phyloP scores from a whole-genome alignment of 768 basidiomycete genomes.

The Rhizopogon vinicolor region DNA sequence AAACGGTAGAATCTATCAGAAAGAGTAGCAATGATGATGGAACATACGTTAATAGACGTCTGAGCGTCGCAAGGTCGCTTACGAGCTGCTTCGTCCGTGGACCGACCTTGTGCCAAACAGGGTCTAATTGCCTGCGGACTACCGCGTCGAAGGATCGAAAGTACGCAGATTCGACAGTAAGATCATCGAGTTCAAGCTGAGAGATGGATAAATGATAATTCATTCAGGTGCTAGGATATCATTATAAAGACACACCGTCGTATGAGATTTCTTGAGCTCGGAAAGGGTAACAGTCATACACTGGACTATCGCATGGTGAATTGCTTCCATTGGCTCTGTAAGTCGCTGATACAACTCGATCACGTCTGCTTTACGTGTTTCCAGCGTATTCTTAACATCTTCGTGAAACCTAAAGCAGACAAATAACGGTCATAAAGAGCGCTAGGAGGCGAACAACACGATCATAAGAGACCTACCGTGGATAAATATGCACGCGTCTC shows the following conservation, averaged over 20 bases:
- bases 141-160: constrained; percentile 89
- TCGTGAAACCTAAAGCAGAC: constrained; percentile 74
- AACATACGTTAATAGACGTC: constrained; percentile 75
- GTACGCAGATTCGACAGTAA: constrained; percentile 90
- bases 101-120: constrained; percentile 96
- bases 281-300: constrained; percentile 90
- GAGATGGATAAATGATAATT: not conserved
- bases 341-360: constrained; percentile 86
- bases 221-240: not conserved
- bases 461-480: constrained; percentile 49
- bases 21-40: not conserved
- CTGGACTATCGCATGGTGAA: constrained; percentile 87
- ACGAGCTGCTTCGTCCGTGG: constrained; percentile 90
- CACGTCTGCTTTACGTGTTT: constrained; percentile 83
- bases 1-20: not conserved
- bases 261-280: constrained; percentile 86
- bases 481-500: constrained; percentile 86
- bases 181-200: constrained; percentile 90
- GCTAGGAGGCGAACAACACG: not conserved
- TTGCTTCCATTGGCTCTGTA: constrained; percentile 84
- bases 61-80: constrained; percentile 77
- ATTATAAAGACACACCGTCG: constrained; percentile 38
- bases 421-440: not conserved
- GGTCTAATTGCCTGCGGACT: constrained; percentile 84
- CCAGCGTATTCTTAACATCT: constrained; percentile 76